Evolutionary conservation across 192 early-diverging fungal genomes (phyloP).

Genomic region (Rhizophagus sp.): DNA sequence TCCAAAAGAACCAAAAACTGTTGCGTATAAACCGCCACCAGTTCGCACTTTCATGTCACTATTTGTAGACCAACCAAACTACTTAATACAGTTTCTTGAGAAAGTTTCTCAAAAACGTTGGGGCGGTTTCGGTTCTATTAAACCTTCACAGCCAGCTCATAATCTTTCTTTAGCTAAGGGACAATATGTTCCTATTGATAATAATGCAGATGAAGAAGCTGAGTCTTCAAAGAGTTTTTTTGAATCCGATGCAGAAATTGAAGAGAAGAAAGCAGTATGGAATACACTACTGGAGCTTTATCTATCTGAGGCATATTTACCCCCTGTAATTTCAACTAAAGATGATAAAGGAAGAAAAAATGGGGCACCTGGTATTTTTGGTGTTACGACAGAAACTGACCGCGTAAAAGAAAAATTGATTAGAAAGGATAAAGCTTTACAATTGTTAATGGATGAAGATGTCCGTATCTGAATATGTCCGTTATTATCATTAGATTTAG

Average conservation of each 20-base stretch:
- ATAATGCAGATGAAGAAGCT: slow-evolving; percentile 37
- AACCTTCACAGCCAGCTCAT: slow-evolving; percentile 23
- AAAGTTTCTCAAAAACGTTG: slow-evolving; percentile 78
- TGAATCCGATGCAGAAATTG: slow-evolving; percentile 41
- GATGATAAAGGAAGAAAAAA: slow-evolving; percentile 27
- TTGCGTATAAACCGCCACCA: slow-evolving; percentile 48
- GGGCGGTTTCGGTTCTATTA: slow-evolving; percentile 37
- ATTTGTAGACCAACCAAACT: slow-evolving; percentile 82
- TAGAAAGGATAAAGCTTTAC: slow-evolving; percentile 64
- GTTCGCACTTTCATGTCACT: slow-evolving; percentile 82
- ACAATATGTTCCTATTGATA: neutral
- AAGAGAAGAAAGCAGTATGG: slow-evolving; percentile 80
- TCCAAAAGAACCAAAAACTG: slow-evolving; percentile 15
- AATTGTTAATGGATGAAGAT: slow-evolving; percentile 66
- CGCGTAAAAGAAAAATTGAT: slow-evolving; percentile 35
- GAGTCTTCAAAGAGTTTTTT: slow-evolving; percentile 20
- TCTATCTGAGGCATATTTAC: slow-evolving; percentile 39
- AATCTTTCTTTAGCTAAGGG: slow-evolving; percentile 29
- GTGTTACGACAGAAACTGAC: slow-evolving; percentile 22
- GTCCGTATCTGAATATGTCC: neutral
- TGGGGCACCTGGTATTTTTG: slow-evolving; percentile 23
- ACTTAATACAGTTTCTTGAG: slow-evolving; percentile 84
- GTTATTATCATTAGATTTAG: neutral
- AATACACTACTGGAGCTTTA: slow-evolving; percentile 93
- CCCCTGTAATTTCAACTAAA: slow-evolving; percentile 11